Evolutionary conservation across 257 asterid genomes (phyloP).

Genomic region (Solanum bulbocastanum): DNA sequence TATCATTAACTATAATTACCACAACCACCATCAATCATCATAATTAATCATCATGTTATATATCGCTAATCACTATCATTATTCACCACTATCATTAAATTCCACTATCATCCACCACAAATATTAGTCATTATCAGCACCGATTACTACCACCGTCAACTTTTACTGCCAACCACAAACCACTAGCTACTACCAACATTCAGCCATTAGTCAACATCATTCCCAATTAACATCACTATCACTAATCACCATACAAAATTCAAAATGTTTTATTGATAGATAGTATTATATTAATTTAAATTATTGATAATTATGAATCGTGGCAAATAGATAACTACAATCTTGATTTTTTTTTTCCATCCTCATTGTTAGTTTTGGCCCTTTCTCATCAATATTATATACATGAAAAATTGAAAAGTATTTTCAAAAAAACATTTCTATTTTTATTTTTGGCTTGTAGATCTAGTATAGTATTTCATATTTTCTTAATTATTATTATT

Average conservation of each 20-base stretch:
- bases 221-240: neutral
- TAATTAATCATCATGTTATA: neutral
- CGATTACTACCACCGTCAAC: neutral
- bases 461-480: neutral
- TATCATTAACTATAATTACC: too few relatives aligned
- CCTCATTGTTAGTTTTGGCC: neutral
- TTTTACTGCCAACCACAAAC: too few relatives aligned
- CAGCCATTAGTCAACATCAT: neutral
- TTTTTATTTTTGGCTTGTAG: neutral
- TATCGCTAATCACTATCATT: neutral
- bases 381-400: neutral
- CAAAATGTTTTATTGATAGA: too few relatives aligned
- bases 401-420: too few relatives aligned
- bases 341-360: neutral
- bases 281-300: neutral
- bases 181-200: neutral
- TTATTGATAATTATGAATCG: neutral
- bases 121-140: neutral
- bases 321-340: neutral
- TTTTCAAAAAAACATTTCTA: too few relatives aligned
- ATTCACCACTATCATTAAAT: neutral
- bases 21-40: accelerated
- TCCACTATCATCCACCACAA: neutral
- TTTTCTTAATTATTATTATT: neutral
- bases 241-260: neutral